These are phyloP conservation scores for Chimonanthus praecox DNA, from an alignment of 164 flowering plant genomes.

Conservation along the genomic window DNA sequence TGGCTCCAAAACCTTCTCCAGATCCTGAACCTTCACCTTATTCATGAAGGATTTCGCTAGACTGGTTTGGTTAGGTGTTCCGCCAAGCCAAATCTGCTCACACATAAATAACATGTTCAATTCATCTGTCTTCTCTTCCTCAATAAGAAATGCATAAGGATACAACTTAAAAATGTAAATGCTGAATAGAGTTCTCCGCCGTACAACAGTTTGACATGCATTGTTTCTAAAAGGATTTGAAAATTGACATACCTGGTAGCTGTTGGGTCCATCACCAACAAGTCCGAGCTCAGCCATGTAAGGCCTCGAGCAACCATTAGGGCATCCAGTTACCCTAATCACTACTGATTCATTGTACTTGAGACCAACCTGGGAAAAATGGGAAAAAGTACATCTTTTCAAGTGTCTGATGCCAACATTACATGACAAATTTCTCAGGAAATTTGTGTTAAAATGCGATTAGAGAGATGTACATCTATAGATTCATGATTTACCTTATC, in stretches of 20 bases:
- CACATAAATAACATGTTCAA: not conserved
- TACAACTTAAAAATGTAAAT: not conserved
- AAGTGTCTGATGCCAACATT: not conserved
- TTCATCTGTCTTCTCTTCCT: no score
- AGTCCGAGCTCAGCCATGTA: conserved; percentile 99
- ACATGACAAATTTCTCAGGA: no score
- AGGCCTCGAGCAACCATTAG: conserved; percentile 97
- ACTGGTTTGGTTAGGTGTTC: conserved; percentile 76
- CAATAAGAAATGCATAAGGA: no score
- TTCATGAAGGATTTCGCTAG: conserved; percentile 69
- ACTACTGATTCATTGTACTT: conserved; percentile 78
- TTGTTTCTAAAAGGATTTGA: not conserved
- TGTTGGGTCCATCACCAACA: conserved; percentile 98
- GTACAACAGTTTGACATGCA: conserved; percentile 26
- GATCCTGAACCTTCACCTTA: conserved; percentile 90
- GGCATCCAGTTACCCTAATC: conserved; percentile 92
- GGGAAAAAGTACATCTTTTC: not conserved
- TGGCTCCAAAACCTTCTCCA: conserved; percentile 92
- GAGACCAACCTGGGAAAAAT: conserved; percentile 72
- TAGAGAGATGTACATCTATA: not conserved
- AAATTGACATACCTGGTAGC: conserved; percentile 71
- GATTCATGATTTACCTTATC: conserved; percentile 56
- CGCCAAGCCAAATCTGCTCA: conserved; percentile 92
- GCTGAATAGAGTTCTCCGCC: conserved; percentile 31
- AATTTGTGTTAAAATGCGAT: no score